Evolutionary conservation across 331 rosid species (phyloP).

Genomic region (Malus hybrid): DNA sequence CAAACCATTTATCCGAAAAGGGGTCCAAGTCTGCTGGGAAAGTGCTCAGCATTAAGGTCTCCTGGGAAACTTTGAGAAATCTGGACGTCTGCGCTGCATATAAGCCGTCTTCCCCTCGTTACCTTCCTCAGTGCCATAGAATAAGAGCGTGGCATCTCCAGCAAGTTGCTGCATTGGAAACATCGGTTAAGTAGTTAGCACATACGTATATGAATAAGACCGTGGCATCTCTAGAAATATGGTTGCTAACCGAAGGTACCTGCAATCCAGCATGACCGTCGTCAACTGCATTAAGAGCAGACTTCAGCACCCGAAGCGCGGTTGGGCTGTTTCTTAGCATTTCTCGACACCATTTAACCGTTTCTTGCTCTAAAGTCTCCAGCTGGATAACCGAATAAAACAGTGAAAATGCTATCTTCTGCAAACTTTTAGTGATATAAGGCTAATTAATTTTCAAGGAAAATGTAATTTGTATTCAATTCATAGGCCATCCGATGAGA

Average conservation of each 20-base stretch:
- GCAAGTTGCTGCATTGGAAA: conserved; percentile 52
- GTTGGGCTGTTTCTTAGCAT: conserved; percentile 85
- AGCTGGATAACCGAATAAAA: conserved; percentile 33
- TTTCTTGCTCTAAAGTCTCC: conserved; percentile 70
- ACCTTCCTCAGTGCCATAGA: conserved; percentile 87
- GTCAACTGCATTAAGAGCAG: conserved; percentile 83
- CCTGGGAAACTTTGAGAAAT: conserved; percentile 66
- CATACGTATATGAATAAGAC: neutral
- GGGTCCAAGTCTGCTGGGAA: neutral
- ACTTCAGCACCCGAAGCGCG: conserved; percentile 75
- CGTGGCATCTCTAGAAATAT: neutral
- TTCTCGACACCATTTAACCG: conserved; percentile 83
- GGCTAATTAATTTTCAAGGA: neutral
- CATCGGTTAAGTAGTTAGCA: neutral
- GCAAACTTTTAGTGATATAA: neutral
- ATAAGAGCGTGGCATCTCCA: conserved; percentile 80
- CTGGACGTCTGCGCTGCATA: conserved; percentile 62
- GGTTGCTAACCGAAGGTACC: conserved; percentile 27
- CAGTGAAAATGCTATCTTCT: neutral
- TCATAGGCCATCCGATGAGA: neutral
- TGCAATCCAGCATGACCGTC: conserved; percentile 95
- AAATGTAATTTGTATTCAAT: neutral
- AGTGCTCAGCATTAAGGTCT: conserved; percentile 33
- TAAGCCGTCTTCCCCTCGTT: conserved; percentile 79
- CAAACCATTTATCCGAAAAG: neutral